Percentiles rank a stretch among this genome's conserved stretches.
These are phyloP conservation scores for Neurospora pannonica DNA, from an alignment of 495 filamentous ascomycete genomes.

Conservation along the genomic window DNA sequence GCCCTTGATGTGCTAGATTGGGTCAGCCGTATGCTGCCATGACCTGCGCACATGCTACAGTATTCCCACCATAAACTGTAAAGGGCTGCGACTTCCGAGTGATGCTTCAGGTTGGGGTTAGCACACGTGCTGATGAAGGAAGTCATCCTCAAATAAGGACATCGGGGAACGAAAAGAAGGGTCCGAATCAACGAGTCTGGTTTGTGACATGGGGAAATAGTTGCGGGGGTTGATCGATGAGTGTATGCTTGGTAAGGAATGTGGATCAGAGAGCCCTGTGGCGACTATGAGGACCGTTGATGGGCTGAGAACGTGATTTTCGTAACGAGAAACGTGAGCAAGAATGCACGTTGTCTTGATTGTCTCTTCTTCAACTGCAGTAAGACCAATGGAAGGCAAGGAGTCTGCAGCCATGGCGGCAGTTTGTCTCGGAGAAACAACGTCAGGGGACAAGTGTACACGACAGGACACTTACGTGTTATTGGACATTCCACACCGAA, in stretches of 20 bases:
- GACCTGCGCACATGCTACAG: too few relatives aligned
- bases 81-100: too few relatives aligned
- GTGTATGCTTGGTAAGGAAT: background rate
- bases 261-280: background rate
- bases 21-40: background rate
- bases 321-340: background rate
- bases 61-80: too few relatives aligned
- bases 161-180: background rate
- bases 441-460: background rate
- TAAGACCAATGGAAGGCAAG: background rate
- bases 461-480: background rate
- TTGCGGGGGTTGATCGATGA: background rate
- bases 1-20: background rate
- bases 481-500: background rate
- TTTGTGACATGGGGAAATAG: background rate
- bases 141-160: background rate
- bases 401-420: background rate
- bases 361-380: background rate
- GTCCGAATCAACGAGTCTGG: background rate
- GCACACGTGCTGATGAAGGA: background rate
- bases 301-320: background rate
- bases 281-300: background rate
- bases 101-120: too few relatives aligned
- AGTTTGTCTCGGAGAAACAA: constrained; percentile 1
- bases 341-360: background rate